Evolutionary conservation across 225 moss, liverwort and hornwort genomes (phyloP), one percentile per base, ranked within the genome.

Genomic region (Polytrichum commune): DNA sequence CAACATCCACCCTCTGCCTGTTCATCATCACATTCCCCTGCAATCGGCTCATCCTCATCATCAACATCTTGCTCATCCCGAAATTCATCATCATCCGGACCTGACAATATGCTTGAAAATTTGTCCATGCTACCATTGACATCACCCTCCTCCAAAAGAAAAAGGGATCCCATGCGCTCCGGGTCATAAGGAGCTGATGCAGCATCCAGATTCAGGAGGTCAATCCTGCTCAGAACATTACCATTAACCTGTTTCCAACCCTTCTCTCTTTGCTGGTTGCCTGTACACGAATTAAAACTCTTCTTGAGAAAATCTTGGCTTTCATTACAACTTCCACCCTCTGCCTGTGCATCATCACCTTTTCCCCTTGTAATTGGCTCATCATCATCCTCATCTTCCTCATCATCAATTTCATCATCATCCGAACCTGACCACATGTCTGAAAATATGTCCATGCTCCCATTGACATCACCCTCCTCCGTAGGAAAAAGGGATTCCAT

Each of bases 271-370:
- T 85, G 77, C 28, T 82, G 77, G 75, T 80, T 80, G 54, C 85
- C 88, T 33, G 82, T 74, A 63, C 82, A 80, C 62, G 88, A 80
- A 25, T 60, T 79, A 62, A 85, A 62, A 83, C 85, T 85, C 64
- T 64, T 73, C 38, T 80, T 76, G 1, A 88, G 74, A 24, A 78
- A 79, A 76, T 88, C 85, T 68, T 76, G 79, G 29, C 76, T 73
- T 29, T 82, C 76, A 38, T 65, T 16, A 65, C 65, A 65, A 56
- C 62, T 30, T 53, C 54, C 62, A 27, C 60, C 67, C 60, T 77
- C 76, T 64, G 53, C 72, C 54, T 68, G 46, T 23, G 32, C 46
- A 57, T 63, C 64, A 68, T 55, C 25, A 19, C 69, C 26, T 73
- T 16, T 55, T 22, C 19, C 29, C 22, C 67, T 29, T n/a, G 29